phyloP scores from a whole-genome alignment of 2,329 filamentous ascomycete genomes.

The Dothideomycetes sp. region DNA sequence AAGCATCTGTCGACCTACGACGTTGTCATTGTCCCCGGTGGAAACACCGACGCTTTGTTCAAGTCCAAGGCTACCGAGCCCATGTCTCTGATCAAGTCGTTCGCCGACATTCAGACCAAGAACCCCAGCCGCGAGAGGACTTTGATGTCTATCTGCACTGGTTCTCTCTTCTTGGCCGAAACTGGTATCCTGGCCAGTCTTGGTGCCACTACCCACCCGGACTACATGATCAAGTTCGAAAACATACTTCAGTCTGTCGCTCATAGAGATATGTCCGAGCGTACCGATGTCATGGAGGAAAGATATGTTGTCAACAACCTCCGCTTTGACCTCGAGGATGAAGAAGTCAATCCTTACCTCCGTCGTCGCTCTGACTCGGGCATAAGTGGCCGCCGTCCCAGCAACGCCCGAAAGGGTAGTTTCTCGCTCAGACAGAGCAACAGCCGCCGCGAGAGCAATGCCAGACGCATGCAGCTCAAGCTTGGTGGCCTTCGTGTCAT shows the following conservation, averaged over 20 bases:
- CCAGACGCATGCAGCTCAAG: constrained; percentile 66
- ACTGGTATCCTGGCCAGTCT: constrained; percentile 70
- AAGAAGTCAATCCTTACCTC: constrained; percentile 78
- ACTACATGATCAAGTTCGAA: constrained; percentile 72
- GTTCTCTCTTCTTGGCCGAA: constrained; percentile 66
- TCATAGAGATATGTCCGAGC: constrained; percentile 60
- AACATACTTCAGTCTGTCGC: constrained; percentile 68
- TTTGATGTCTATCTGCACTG: constrained; percentile 70
- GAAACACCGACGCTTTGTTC: constrained; percentile 54
- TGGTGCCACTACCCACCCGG: constrained; percentile 72
- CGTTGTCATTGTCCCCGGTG: constrained; percentile 68
- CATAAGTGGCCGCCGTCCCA: constrained; percentile 33
- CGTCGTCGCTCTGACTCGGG: constrained; percentile 26
- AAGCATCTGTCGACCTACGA: constrained; percentile 66
- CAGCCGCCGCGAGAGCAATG: constrained; percentile 68
- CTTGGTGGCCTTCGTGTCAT: constrained; percentile 63
- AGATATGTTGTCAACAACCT: constrained; percentile 88
- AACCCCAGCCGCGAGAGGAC: constrained; percentile 74
- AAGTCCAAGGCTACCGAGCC: constrained; percentile 58
- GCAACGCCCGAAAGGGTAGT: constrained; percentile 60
- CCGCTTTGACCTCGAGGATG: constrained; percentile 68
- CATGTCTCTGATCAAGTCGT: constrained; percentile 63
- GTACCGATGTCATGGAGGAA: constrained; percentile 74
- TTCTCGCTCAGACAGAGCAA: constrained; percentile 71
- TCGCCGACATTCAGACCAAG: constrained; percentile 68